Evolutionary conservation across 2,329 filamentous ascomycete genomes (phyloP).

Genomic region (Sarocladiaceae sp.): DNA sequence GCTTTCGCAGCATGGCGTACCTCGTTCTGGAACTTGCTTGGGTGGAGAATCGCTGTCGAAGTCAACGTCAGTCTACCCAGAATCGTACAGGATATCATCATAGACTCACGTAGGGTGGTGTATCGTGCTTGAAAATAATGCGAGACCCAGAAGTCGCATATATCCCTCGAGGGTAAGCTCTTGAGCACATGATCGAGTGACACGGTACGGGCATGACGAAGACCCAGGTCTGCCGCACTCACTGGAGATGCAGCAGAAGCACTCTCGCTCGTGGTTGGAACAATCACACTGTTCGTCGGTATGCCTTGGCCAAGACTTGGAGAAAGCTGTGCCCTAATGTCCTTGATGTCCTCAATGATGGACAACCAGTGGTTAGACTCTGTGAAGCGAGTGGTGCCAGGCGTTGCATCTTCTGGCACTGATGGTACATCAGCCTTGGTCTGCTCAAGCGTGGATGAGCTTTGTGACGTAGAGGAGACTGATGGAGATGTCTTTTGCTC

Average conservation of each 20-base stretch:
- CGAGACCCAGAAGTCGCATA: conserved; percentile 25
- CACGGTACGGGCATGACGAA: not conserved
- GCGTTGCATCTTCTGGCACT: too few relatives aligned
- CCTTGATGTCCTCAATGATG: conserved; percentile 29
- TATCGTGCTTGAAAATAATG: conserved; percentile 24
- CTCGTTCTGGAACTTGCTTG: conserved; percentile 22
- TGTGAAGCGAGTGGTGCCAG: too few relatives aligned
- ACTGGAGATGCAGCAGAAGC: not conserved
- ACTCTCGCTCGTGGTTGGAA: not conserved
- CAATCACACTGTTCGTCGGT: too few relatives aligned
- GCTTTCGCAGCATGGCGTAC: conserved; percentile 9
- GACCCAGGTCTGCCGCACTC: not conserved
- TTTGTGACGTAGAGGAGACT: too few relatives aligned
- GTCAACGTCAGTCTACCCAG: not conserved
- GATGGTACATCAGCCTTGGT: too few relatives aligned
- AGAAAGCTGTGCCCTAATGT: conserved; percentile 25
- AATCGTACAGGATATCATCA: not conserved
- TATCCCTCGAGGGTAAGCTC: conserved; percentile 18
- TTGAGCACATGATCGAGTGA: conserved; percentile 16
- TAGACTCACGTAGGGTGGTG: conserved; percentile 20
- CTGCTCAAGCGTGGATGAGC: too few relatives aligned
- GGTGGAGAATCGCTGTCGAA: conserved; percentile 21
- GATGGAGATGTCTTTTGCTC: not conserved
- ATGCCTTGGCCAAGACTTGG: not conserved
- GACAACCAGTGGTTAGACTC: conserved; percentile 30